Evolutionary conservation across 2,329 filamentous ascomycete genomes (phyloP).

Genomic region (Dothistroma pini): DNA sequence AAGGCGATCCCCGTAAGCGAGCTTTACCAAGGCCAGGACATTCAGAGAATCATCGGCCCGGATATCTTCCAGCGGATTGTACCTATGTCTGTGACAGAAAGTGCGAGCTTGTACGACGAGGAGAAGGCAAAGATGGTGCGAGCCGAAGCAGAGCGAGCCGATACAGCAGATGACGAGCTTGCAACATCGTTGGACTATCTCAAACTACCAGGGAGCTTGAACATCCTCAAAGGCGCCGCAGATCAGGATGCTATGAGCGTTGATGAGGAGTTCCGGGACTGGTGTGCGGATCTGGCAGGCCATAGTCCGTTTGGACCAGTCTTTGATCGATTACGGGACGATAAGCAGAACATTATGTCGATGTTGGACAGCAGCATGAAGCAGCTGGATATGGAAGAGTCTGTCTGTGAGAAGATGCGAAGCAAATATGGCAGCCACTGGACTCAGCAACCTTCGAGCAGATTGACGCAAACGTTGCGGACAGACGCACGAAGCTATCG

Average conservation of each 20-base stretch:
- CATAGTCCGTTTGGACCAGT: conserved; percentile 75
- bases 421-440: conserved; percentile 94
- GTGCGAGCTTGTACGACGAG: conserved; percentile 94
- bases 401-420: conserved; percentile 98
- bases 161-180: conserved; percentile 92
- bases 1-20: conserved; percentile 98
- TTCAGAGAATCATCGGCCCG: conserved; percentile 92
- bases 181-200: conserved; percentile 91
- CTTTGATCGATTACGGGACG: conserved; percentile 72
- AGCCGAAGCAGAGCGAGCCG: conserved; percentile 89
- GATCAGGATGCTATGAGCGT: conserved; percentile 79
- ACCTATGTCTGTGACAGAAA: conserved; percentile 92
- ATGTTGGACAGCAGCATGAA: conserved; percentile 77
- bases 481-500: conserved; percentile 84
- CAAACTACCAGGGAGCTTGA: conserved; percentile 72
- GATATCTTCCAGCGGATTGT: conserved; percentile 97
- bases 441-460: conserved; percentile 93
- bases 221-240: conserved; percentile 87
- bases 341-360: conserved; percentile 70
- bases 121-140: conserved; percentile 95
- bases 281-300: conserved; percentile 89
- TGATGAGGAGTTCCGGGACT: conserved; percentile 86
- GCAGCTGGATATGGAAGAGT: conserved; percentile 94
- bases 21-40: conserved; percentile 94
- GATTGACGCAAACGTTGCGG: conserved; percentile 80